A percentile compares a stretch with the other conserved stretches of the same genome.
phyloP scores from a whole-genome alignment of 768 basidiomycete genomes.

The Podaxis mareebaensis region DNA sequence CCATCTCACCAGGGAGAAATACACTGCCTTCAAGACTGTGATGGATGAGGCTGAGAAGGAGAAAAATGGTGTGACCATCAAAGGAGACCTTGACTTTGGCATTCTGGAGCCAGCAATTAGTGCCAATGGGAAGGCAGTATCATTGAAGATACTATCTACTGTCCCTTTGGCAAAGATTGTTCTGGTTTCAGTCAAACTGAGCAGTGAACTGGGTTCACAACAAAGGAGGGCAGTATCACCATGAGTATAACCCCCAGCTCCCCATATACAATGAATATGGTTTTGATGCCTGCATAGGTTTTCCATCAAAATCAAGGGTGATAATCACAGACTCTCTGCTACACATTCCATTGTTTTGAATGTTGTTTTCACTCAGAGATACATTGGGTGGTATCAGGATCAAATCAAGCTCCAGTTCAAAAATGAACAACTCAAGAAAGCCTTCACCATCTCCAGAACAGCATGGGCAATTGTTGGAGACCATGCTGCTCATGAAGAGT shows the following conservation, averaged over 20 bases:
- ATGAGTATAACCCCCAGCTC: neutral
- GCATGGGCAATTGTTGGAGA: constrained; percentile 48
- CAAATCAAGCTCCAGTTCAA: constrained; percentile 54
- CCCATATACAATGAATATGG: neutral
- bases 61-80: constrained; percentile 49
- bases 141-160: constrained; percentile 28
- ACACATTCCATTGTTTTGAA: constrained; percentile 27
- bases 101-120: constrained; percentile 43
- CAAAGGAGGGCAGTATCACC: constrained; percentile 13
- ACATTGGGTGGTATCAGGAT: constrained; percentile 52
- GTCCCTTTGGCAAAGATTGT: constrained; percentile 30
- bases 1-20: constrained; percentile 40
- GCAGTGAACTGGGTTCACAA: constrained; percentile 3
- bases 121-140: constrained; percentile 20
- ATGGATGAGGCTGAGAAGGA: constrained; percentile 56
- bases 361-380: constrained; percentile 33
- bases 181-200: constrained; percentile 20
- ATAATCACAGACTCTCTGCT: constrained; percentile 23
- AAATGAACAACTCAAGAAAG: constrained; percentile 40
- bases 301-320: constrained; percentile 22
- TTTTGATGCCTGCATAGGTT: constrained; percentile 23
- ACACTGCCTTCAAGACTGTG: constrained; percentile 38
- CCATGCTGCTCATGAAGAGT: constrained; percentile 41
- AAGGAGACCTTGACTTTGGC: constrained; percentile 49
- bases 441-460: constrained; percentile 49